phyloP scores from a whole-genome alignment of 345 rosid species.

The Balakata baccata region DNA sequence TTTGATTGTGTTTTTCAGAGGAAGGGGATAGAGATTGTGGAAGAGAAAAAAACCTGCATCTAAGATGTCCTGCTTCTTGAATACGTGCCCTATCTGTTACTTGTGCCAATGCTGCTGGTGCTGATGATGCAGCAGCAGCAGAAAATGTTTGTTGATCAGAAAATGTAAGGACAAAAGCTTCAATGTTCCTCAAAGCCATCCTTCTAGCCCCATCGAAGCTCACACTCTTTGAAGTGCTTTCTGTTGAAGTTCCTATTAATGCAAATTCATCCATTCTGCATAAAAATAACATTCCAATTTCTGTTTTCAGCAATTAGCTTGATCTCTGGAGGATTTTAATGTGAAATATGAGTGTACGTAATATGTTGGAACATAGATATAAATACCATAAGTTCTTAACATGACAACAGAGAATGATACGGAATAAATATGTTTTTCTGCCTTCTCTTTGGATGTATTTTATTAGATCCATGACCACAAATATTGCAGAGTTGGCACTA shows the following conservation, averaged over 20 bases:
- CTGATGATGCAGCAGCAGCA: conserved; percentile 62
- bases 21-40: neutral
- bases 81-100: conserved; percentile 84
- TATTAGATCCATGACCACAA: neutral
- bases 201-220: conserved; percentile 75
- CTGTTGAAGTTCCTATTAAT: conserved; percentile 56
- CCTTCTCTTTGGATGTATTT: neutral
- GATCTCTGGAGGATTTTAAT: neutral
- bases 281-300: neutral
- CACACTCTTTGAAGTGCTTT: conserved; percentile 61
- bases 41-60: conserved; percentile 75
- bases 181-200: conserved; percentile 74
- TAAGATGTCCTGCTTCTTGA: conserved; percentile 88
- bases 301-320: neutral
- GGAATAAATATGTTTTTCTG: neutral
- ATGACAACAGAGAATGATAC: neutral
- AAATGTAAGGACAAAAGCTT: conserved; percentile 57
- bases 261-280: conserved; percentile 79
- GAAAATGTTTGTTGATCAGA: conserved; percentile 70
- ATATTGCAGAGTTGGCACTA: neutral
- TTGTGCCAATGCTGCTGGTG: conserved; percentile 76
- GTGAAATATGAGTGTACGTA: neutral
- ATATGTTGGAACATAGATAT: neutral
- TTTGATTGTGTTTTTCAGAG: neutral
- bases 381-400: neutral